These are phyloP conservation scores for Onygenales sp. DNA, from an alignment of 2,329 filamentous ascomycete species.

Conservation along the genomic window DNA sequence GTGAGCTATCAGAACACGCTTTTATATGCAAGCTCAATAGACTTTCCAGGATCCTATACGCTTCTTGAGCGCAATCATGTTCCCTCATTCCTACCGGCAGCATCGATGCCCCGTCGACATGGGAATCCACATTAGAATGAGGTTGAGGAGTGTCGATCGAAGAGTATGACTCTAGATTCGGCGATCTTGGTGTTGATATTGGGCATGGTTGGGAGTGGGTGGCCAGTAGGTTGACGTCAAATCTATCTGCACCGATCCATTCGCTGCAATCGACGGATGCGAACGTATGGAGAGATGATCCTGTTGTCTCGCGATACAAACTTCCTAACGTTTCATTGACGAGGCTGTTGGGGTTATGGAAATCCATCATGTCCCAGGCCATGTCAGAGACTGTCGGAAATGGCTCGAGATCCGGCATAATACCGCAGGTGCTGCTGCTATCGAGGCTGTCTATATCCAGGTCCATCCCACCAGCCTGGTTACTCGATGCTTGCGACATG, in stretches of 20 bases:
- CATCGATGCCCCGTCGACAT: not conserved
- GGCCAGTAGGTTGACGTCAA: no score
- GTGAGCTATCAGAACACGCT: not conserved
- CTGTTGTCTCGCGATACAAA: no score
- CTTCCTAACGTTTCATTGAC: no score
- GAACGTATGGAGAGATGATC: no score
- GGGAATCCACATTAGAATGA: not conserved
- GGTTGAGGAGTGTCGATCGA: not conserved
- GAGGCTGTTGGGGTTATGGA: no score
- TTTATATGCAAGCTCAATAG: not conserved
- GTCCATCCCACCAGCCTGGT: not conserved
- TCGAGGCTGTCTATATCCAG: not conserved
- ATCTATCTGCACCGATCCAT: no score
- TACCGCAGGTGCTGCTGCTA: not conserved
- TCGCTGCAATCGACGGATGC: no score
- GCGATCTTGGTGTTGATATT: no score
- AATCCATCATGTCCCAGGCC: not conserved
- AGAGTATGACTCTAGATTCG: no score
- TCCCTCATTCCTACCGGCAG: not conserved
- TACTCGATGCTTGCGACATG: not conserved
- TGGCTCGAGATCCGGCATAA: no score
- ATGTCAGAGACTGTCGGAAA: not conserved
- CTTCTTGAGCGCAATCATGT: constrained; percentile 9
- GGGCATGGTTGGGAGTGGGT: no score
- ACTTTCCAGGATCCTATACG: constrained; percentile 7